phyloP scores from a whole-genome alignment of 2,329 filamentous ascomycete species.

The Cordyceps farinosa region DNA sequence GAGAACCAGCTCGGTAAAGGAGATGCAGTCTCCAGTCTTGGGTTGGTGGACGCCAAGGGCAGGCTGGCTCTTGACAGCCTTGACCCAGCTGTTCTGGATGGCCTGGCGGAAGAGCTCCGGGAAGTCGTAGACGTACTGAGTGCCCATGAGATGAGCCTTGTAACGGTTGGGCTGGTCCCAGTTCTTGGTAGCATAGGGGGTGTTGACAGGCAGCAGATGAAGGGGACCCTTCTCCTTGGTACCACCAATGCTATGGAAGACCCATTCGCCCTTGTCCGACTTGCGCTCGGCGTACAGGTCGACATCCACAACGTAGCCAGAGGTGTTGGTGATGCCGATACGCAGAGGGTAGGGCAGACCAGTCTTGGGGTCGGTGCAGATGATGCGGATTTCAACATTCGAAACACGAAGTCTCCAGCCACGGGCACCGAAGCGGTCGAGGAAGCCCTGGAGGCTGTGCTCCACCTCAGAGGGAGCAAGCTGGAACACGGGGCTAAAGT shows the following conservation, averaged over 20 bases:
- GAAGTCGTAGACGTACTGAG: constrained; percentile 99
- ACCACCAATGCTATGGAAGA: constrained; percentile 96
- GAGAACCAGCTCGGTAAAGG: constrained; percentile 89
- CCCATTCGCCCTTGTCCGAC: constrained; percentile 96
- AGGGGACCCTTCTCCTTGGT: constrained; percentile 93
- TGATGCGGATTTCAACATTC: constrained; percentile 95
- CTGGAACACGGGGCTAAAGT: constrained; percentile 96
- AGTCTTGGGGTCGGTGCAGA: constrained; percentile 86
- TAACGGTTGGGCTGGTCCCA: constrained; percentile 98
- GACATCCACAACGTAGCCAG: constrained; percentile 94
- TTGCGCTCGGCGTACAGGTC: constrained; percentile 98
- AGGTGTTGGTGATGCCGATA: constrained; percentile 97
- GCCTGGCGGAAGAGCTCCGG: constrained; percentile 98
- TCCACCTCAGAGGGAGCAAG: constrained; percentile 86
- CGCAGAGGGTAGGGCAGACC: constrained; percentile 86
- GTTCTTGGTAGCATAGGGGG: constrained; percentile 96
- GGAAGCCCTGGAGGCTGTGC: constrained; percentile 87
- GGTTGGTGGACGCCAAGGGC: constrained; percentile 77
- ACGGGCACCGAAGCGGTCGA: constrained; percentile 92
- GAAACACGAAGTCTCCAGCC: constrained; percentile 96
- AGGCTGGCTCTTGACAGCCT: constrained; percentile 69
- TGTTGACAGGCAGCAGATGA: constrained; percentile 86
- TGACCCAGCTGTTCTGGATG: constrained; percentile 90
- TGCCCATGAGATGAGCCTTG: constrained; percentile 98
- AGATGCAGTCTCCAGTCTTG: constrained; percentile 82